Evolutionary conservation across 305 asterid species (phyloP), one percentile per base, ranked within the genome.

Genomic region (Fraxinus velutina): DNA sequence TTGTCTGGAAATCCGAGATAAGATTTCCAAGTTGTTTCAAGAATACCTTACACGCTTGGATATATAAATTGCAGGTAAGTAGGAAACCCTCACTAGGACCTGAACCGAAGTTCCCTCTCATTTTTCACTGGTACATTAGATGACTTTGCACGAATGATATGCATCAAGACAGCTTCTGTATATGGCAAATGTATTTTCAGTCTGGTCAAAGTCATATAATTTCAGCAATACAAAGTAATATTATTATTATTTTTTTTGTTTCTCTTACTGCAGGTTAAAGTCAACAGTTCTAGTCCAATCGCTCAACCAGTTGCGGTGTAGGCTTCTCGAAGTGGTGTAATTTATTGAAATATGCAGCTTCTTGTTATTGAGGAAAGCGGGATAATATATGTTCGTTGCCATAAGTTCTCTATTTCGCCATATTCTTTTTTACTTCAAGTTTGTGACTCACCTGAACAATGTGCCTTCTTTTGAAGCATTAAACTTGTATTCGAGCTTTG

Each of bases 41-140:
- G 83, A 71, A 68, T 66, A 84, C 91, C 90, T 92, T 85, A 90
- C 89, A 86, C 84, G 80, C 86, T 86, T 87, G 90, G 90, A 88
- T 83, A 86, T 83, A 86, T 76, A 89, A 88, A 81, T 91, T 92
- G 92, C 95, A 93, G 94, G 95, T 89, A 85, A 88, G 88, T 87
- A 77, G 84, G 89, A 88, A 84, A 88, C 87, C 87, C 81, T 86
- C 88, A 83, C 88, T 89, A 89, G 88, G 87, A 84, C 88, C 90
- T 87, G 91, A 90, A 90, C 91, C 80, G 86, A 91, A 87, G 89
- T 83, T 87, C 89, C 86, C 92, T 87, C 91, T 81, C 92, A 86
- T 85, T 83, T 86, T 86, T 32, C 85, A 83, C 85, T 90, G 96
- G 94, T 93, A 92, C 88, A 87, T 74, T 83, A 88, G 89, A 88